These are phyloP conservation scores for Fusarium longipes DNA, from an alignment of 2,329 filamentous ascomycete genomes.

Conservation along the genomic window DNA sequence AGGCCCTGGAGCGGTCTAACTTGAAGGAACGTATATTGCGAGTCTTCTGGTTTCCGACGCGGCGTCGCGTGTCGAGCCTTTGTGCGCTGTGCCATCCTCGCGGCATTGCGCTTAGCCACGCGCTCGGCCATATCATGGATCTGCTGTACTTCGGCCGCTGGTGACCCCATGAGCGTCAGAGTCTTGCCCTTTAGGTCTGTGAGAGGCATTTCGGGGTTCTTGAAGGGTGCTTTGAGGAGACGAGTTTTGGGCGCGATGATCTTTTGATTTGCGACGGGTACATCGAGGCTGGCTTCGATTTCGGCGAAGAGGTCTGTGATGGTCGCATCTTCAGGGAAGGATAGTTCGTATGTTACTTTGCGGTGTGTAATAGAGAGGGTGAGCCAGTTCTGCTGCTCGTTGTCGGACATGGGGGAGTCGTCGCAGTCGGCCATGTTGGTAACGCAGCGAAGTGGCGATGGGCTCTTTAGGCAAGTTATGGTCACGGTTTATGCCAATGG, in stretches of 20 bases:
- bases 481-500: slow-evolving; percentile 18
- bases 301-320: slow-evolving; percentile 69
- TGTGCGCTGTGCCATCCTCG: slow-evolving; percentile 50
- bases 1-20: slow-evolving; percentile 82
- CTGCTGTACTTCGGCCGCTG: slow-evolving; percentile 67
- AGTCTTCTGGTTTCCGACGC: slow-evolving; percentile 60
- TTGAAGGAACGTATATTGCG: slow-evolving; percentile 82
- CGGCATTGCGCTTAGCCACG: slow-evolving; percentile 61
- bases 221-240: slow-evolving; percentile 72
- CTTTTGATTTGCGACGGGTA: slow-evolving; percentile 74
- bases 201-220: slow-evolving; percentile 64
- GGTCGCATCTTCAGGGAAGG: slow-evolving; percentile 59
- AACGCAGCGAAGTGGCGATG: slow-evolving; percentile 30
- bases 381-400: slow-evolving; percentile 49
- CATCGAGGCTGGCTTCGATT: slow-evolving; percentile 66
- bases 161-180: slow-evolving; percentile 73
- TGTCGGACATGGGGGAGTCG: slow-evolving; percentile 35
- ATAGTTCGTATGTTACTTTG: slow-evolving; percentile 57
- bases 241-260: slow-evolving; percentile 74
- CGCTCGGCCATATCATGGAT: slow-evolving; percentile 62
- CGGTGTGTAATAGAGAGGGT: slow-evolving; percentile 61
- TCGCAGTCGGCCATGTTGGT: slow-evolving; percentile 29
- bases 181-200: slow-evolving; percentile 65
- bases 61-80: slow-evolving; percentile 41
- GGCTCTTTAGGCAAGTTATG: slow-evolving; percentile 10